These are phyloP conservation scores for Colletotrichum euphorbiae DNA, from an alignment of 2,329 filamentous ascomycete genomes.

Conservation along the genomic window DNA sequence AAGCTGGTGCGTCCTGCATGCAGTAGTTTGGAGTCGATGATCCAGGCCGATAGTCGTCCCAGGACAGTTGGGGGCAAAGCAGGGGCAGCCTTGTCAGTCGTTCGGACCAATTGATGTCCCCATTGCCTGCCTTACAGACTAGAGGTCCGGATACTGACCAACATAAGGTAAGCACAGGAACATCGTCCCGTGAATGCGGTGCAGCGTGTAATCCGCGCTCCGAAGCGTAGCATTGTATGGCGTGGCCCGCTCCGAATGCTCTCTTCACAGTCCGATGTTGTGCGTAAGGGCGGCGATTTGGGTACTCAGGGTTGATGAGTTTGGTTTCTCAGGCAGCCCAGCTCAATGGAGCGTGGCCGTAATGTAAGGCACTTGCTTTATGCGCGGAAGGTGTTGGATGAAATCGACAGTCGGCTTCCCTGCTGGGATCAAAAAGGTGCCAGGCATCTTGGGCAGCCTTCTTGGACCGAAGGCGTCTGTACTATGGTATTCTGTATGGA, in stretches of 20 bases:
- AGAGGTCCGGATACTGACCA: conserved; percentile 18
- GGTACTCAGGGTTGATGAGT: not conserved
- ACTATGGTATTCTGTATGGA: too few species aligned
- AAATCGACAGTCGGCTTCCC: too few species aligned
- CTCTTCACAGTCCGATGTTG: not conserved
- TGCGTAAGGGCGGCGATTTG: not conserved
- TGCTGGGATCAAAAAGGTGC: not conserved
- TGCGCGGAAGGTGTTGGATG: too few species aligned
- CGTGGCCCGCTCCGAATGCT: conserved; percentile 12
- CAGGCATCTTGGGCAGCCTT: conserved; percentile 1
- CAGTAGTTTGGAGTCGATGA: conserved; percentile 15
- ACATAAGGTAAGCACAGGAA: conserved; percentile 28
- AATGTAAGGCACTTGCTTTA: too few species aligned
- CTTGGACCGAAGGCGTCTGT: not conserved
- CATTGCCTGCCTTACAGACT: not conserved
- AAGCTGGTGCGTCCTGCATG: conserved; percentile 6
- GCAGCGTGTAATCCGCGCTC: conserved; percentile 8
- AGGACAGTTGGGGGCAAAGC: conserved; percentile 12
- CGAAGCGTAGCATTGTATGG: conserved; percentile 7
- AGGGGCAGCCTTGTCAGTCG: conserved; percentile 16
- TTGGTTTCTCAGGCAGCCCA: not conserved
- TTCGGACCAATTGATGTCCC: conserved; percentile 31
- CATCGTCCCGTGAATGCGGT: conserved; percentile 33
- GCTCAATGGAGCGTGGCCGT: too few species aligned
- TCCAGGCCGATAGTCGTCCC: conserved; percentile 26